Evolutionary conservation across 2,329 filamentous ascomycete species (phyloP).

Genomic region (Fulvia fulva): DNA sequence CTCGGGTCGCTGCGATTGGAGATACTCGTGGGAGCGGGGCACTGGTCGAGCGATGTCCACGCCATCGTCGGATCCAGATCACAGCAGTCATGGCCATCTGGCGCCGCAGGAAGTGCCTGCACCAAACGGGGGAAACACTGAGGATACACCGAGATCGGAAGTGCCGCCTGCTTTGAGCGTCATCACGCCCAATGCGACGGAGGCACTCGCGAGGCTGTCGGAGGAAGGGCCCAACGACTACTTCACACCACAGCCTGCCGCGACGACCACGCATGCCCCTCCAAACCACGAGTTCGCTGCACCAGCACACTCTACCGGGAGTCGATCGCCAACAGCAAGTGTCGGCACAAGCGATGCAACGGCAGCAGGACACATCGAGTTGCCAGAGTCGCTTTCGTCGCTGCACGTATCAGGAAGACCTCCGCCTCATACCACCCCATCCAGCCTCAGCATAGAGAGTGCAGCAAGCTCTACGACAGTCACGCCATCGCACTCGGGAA

Average conservation of each 20-base stretch:
- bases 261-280: neutral
- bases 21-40: constrained; percentile 9
- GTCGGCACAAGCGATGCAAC: constrained; percentile 19
- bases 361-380: constrained; percentile 20
- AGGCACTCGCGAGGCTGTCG: constrained; percentile 8
- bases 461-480: constrained; percentile 37
- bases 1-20: constrained; percentile 2
- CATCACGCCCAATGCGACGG: constrained; percentile 18
- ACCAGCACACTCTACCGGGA: neutral
- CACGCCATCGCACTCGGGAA: constrained; percentile 18
- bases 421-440: constrained; percentile 37
- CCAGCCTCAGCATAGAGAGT: constrained; percentile 39
- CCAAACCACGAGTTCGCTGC: neutral
- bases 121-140: constrained; percentile 28
- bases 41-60: constrained; percentile 22
- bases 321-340: constrained; percentile 6
- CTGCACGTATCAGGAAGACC: constrained; percentile 31
- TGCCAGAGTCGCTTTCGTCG: constrained; percentile 15
- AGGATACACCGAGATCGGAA: constrained; percentile 41
- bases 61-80: constrained; percentile 15
- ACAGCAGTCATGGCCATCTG: constrained; percentile 10
- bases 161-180: constrained; percentile 31
- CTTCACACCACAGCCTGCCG: constrained; percentile 10
- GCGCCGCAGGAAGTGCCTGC: constrained; percentile 8
- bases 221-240: constrained; percentile 6